These are phyloP conservation scores for Irpex sp. DNA, from an alignment of 1,284 basidiomycete genomes.

Conservation along the genomic window DNA sequence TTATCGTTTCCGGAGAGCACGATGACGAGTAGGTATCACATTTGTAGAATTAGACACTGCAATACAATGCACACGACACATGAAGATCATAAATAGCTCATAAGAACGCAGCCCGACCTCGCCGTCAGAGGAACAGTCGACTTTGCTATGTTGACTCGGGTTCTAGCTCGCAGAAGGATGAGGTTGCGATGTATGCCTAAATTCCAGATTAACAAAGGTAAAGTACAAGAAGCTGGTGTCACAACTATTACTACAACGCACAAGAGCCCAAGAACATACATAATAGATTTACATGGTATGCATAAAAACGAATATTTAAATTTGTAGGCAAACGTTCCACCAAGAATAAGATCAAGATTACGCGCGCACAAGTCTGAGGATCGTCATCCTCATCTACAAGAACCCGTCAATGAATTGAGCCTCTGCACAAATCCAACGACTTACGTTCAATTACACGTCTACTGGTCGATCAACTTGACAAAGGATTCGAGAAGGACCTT, in stretches of 20 bases:
- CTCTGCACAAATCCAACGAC: too few species aligned
- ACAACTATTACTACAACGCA: background rate
- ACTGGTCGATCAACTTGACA: background rate
- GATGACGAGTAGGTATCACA: slow-evolving; percentile 43
- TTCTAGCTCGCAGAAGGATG: too few species aligned
- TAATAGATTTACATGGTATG: too few species aligned
- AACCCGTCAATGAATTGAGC: too few species aligned
- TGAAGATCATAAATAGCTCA: background rate
- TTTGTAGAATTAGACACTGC: slow-evolving; percentile 12
- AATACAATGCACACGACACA: background rate
- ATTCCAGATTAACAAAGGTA: background rate
- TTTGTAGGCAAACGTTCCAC: background rate
- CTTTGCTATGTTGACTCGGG: too few species aligned
- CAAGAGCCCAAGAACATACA: too few species aligned
- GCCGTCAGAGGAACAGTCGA: too few species aligned
- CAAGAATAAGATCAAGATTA: background rate
- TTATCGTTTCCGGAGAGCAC: slow-evolving; percentile 57
- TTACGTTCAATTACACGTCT: background rate
- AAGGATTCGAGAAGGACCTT: background rate
- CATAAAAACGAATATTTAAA: background rate
- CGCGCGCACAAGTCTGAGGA: too few species aligned
- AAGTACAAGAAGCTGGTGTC: background rate
- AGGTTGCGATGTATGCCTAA: background rate
- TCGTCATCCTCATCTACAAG: too few species aligned
- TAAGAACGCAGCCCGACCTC: too few species aligned